These are phyloP conservation scores for Acanthamoeba triangularis DNA, from an alignment of 208 protist genomes.

Conservation along the genomic window DNA sequence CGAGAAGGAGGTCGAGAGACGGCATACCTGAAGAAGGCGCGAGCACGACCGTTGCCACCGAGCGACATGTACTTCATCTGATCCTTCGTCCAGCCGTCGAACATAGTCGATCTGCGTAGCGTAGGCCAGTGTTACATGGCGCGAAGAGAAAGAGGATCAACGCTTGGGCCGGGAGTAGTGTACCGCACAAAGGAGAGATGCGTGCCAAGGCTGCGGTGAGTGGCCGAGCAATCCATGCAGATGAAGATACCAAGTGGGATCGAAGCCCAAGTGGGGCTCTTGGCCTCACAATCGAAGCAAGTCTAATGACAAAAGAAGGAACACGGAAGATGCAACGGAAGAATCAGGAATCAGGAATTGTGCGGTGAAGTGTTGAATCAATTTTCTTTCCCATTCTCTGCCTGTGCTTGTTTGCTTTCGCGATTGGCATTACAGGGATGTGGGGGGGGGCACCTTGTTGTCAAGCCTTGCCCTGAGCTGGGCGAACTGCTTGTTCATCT, in stretches of 20 bases:
- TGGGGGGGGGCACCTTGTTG: conserved; percentile 29
- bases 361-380: background rate
- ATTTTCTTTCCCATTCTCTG: background rate
- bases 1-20: background rate
- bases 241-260: conserved; percentile 98
- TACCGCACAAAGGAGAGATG: conserved; percentile 98
- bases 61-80: conserved; percentile 55
- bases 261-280: conserved; percentile 97
- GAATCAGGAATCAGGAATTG: background rate
- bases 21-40: conserved; percentile 42
- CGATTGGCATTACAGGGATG: background rate
- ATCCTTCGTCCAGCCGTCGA: conserved; percentile 61
- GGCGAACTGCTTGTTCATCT: conserved; percentile 36
- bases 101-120: conserved; percentile 8
- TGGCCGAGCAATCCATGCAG: conserved; percentile 97
- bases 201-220: conserved; percentile 96
- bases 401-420: background rate
- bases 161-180: background rate
- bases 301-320: conserved; percentile 18
- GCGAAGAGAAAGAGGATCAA: background rate
- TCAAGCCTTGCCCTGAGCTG: conserved; percentile 62
- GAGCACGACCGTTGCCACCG: conserved; percentile 60
- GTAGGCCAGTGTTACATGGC: background rate
- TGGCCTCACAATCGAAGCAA: conserved; percentile 98
- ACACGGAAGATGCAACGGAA: background rate